Evolutionary conservation across 768 basidiomycete species (phyloP).

Genomic region (Calocybe cyanea): DNA sequence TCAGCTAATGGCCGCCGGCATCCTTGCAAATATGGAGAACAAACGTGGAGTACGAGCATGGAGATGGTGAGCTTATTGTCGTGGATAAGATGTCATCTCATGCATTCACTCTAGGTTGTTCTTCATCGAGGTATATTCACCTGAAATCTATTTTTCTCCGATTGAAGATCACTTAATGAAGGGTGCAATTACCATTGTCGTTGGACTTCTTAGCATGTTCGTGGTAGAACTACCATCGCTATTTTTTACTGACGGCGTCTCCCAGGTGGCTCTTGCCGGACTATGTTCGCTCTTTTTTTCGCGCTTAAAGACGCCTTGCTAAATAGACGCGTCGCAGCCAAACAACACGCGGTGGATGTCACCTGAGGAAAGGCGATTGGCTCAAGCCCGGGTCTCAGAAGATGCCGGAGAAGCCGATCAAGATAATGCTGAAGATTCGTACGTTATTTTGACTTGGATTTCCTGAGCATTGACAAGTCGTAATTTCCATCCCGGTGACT

Average conservation of each 20-base stretch:
- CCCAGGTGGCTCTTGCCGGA: constrained; percentile 56
- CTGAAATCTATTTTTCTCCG: not conserved
- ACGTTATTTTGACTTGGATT: constrained; percentile 20
- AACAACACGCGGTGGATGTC: constrained; percentile 61
- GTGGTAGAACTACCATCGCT: constrained; percentile 10
- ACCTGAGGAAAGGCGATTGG: constrained; percentile 47
- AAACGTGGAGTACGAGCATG: constrained; percentile 63
- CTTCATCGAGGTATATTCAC: constrained; percentile 54
- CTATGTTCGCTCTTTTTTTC: constrained; percentile 39
- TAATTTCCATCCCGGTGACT: not conserved
- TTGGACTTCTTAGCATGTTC: constrained; percentile 54
- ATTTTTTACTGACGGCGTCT: not conserved
- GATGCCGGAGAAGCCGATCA: constrained; percentile 66
- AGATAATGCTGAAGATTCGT: constrained; percentile 58
- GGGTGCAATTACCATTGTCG: constrained; percentile 59
- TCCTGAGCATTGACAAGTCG: not conserved
- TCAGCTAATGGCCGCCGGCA: constrained; percentile 69
- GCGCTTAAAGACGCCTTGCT: no score
- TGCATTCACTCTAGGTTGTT: constrained; percentile 47
- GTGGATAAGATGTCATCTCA: not conserved
- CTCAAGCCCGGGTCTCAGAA: constrained; percentile 63
- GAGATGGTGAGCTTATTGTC: constrained; percentile 48
- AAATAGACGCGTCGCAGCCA: constrained; percentile 34
- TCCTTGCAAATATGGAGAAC: constrained; percentile 67
- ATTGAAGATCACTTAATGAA: constrained; percentile 19